Evolutionary conservation across 768 basidiomycete genomes (phyloP).

Genomic region (Boletus reticuloceps): DNA sequence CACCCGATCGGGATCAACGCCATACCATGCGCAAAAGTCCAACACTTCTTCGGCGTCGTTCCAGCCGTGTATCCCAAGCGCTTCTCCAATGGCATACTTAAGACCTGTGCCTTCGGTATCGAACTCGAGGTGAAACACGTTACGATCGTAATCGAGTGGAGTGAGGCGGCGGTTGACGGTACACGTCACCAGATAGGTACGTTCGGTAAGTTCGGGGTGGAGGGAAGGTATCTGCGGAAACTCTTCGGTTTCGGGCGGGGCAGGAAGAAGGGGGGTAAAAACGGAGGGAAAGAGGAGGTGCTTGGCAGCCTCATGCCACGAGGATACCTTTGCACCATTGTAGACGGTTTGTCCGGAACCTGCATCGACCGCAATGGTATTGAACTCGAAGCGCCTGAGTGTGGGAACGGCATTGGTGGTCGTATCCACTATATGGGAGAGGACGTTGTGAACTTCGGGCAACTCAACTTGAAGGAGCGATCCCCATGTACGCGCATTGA

Average conservation of each 20-base stretch:
- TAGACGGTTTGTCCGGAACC: constrained; percentile 55
- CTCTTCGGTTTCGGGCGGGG: constrained; percentile 34
- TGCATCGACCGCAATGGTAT: constrained; percentile 70
- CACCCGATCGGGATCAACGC: constrained; percentile 73
- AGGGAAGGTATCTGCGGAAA: constrained; percentile 64
- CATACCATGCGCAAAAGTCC: constrained; percentile 92
- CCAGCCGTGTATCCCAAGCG: constrained; percentile 96
- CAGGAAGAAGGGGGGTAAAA: constrained; percentile 53
- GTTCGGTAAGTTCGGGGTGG: constrained; percentile 84
- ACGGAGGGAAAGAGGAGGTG: constrained; percentile 86
- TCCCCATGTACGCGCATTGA: constrained; percentile 63
- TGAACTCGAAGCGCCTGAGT: constrained; percentile 64
- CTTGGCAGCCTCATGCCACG: constrained; percentile 86
- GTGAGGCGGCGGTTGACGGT: constrained; percentile 93
- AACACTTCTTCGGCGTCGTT: constrained; percentile 87
- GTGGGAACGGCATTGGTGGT: constrained; percentile 24
- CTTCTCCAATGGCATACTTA: constrained; percentile 95
- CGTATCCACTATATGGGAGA: constrained; percentile 15
- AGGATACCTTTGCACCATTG: constrained; percentile 58
- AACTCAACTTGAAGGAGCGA: constrained; percentile 58
- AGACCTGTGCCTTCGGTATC: constrained; percentile 89
- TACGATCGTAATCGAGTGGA: constrained; percentile 93
- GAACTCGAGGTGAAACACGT: constrained; percentile 99
- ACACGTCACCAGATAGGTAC: constrained; percentile 91
- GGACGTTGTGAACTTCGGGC: constrained; percentile 22